Base-by-base conservation (phyloP, 192 early-diverging fungal genomes). In the Podila epicladia region DNA sequence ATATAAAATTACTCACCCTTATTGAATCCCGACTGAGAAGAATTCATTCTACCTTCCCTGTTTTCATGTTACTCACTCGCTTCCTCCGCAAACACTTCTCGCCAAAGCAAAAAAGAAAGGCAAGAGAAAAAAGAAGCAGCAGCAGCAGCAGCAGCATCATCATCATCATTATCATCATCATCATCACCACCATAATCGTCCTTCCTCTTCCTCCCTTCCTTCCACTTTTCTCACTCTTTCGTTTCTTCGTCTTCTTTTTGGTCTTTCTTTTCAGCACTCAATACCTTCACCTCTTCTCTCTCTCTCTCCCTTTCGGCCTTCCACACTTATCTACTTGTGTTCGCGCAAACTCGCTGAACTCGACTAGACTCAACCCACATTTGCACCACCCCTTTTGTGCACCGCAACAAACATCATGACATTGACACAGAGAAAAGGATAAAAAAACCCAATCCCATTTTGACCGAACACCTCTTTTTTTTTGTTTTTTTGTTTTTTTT, bases 381-480 rank as follows among this genome's bases (percentile, higher is more conserved):
- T 45, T 12, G 11, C 13, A 45, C 41, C 41, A 45, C 41, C 26
- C 41, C 24, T 29, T 65, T 49, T 38, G 38, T 65, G 20, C 24
- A 32, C 29, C 33, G 33, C 60, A 20, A 33, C 33, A 12, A 28
- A 22, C 28, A n/a, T 13, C 37, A 8, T 38, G 22, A 24, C 13
- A 64, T 33, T 41, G 62, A 28, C 17, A 64, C 62, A 35, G 41
- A 41, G 35, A 41, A 64, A 64, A 38, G 35, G 41, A 64, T 26
- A n/a, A 8, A 64, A 64, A 13, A 45, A 33, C 2, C 41, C 41
- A 64, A 64, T 38, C 24, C 37, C 33, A 64, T 22, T 64, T 63
- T 26, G 41, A 19, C 26, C 24, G 41, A 59, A 15, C 22, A 22
- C 0, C 8, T 41, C 62, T 37, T 29, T 26, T 22, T 33, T 32